Base-by-base conservation (phyloP, 768 basidiomycete genomes). In the Pholiota molesta region DNA sequence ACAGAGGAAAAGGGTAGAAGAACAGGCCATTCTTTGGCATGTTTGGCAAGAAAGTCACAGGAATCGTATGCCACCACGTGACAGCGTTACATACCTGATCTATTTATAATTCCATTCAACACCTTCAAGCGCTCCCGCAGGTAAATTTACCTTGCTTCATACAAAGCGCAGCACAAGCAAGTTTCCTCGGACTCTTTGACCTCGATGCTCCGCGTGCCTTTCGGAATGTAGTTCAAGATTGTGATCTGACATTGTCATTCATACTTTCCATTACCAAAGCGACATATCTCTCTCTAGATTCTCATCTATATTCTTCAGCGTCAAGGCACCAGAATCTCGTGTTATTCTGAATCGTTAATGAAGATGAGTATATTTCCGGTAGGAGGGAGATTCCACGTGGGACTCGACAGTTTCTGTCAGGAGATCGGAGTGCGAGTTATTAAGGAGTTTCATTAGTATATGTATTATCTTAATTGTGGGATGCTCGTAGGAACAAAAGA, bases 1-100 rank as follows among this genome's bases (percentile, higher is more conserved):
- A 61, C 39, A 52, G 60, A 59, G 57, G 62, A 59, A 51, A 61
- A 65, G 28, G 59, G 60, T 45, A 57, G 59, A 53, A 16, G 56
- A 57, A 21, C 62, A 55, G 51, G 14, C 35, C 54, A 35, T 45
- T 21, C 54, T 16, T 52, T 54, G 61, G 64, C 60, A 61, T 57
- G 64, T 65, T 65, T 62, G 64, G 64, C 57, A 65, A 65, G 60
- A 65, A 65, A 65, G 64, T 65, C 64, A 65, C 64, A 65, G 64
- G 60, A 55, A 33, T 56, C 59, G 64, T 62, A 52, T 37, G 13
- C 11, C 5, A 39, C 33, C 64, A 65, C 64, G 64, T 65, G 64
- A 65, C 35, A 31, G 47, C 61, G 61, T 65, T 65, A 65, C 60
- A 49, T 39, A 10, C n/a, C 35, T 16, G 35, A 5, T 40, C 47